Evolutionary conservation across 1,139 yeast genomes (phyloP).

Genomic region (Suhomyces bolitotheri): DNA sequence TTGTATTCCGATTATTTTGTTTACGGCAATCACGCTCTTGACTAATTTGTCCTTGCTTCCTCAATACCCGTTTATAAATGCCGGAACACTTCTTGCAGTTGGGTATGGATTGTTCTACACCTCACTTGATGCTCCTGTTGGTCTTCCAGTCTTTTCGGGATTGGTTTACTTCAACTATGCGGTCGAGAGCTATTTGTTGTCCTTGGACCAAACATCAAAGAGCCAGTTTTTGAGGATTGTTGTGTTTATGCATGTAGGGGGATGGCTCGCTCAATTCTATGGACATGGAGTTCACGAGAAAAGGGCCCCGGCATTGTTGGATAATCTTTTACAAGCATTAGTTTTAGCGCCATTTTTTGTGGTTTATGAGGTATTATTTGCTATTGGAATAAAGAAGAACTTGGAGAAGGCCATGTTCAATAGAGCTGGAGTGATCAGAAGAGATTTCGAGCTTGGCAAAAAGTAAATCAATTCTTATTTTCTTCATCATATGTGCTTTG

Average conservation of each 20-base stretch:
- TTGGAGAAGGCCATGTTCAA: constrained; percentile 57
- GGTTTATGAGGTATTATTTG: constrained; percentile 70
- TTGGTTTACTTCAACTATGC: constrained; percentile 46
- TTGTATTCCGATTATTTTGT: constrained; percentile 77
- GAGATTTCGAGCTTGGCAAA: constrained; percentile 19
- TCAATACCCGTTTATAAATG: constrained; percentile 38
- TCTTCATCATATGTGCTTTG: constrained; percentile 30
- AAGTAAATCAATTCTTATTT: background rate
- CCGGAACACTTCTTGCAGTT: constrained; percentile 35
- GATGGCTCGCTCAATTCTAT: constrained; percentile 87
- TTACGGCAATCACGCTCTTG: constrained; percentile 50
- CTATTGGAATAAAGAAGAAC: constrained; percentile 59
- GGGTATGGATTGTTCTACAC: constrained; percentile 45
- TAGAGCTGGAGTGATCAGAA: constrained; percentile 42
- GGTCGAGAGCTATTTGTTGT: constrained; percentile 24
- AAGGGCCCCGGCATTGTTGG: constrained; percentile 84
- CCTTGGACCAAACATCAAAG: constrained; percentile 20
- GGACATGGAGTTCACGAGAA: constrained; percentile 86
- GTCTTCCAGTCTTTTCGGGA: constrained; percentile 39
- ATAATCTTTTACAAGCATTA: constrained; percentile 78
- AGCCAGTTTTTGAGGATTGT: constrained; percentile 32
- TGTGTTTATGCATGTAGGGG: constrained; percentile 42
- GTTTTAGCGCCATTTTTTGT: constrained; percentile 93
- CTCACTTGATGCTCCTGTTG: constrained; percentile 43
- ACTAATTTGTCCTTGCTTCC: constrained; percentile 23